These are phyloP conservation scores for Dactylellina haptotyla DNA, from an alignment of 2,329 filamentous ascomycete genomes.

Conservation along the genomic window DNA sequence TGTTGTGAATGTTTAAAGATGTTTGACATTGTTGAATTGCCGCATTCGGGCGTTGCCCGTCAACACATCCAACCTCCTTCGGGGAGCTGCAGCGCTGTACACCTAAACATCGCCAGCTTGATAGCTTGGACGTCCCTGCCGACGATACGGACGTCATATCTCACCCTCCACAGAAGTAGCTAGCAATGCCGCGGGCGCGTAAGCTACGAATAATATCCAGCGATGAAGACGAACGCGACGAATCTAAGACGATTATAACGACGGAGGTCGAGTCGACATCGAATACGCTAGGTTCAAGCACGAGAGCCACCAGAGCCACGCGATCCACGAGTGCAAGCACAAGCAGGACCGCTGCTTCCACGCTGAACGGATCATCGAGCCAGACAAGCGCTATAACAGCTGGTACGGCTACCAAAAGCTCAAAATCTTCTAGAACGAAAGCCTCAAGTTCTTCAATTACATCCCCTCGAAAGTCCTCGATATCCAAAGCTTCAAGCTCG, in stretches of 20 bases:
- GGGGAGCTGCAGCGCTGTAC: background rate
- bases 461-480: constrained; percentile 38
- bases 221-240: constrained; percentile 38
- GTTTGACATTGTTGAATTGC: constrained; percentile 13
- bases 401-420: background rate
- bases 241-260: constrained; percentile 1
- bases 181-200: constrained; percentile 47
- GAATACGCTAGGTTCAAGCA: constrained; percentile 15
- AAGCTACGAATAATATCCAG: constrained; percentile 52
- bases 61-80: constrained; percentile 20
- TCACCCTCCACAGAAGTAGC: background rate
- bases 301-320: constrained; percentile 41
- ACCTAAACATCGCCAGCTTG: background rate
- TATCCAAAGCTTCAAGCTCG: constrained; percentile 2
- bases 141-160: background rate
- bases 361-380: constrained; percentile 17
- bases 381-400: background rate
- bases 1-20: constrained; percentile 9
- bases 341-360: background rate
- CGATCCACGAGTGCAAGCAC: constrained; percentile 25
- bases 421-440: constrained; percentile 27
- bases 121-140: background rate
- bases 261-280: constrained; percentile 12
- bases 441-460: background rate
- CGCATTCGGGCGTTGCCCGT: background rate